A percentile compares a stretch with the other conserved stretches of the same genome.
phyloP scores from a whole-genome alignment of 2,329 filamentous ascomycete species.

The Orbilia javanica region DNA sequence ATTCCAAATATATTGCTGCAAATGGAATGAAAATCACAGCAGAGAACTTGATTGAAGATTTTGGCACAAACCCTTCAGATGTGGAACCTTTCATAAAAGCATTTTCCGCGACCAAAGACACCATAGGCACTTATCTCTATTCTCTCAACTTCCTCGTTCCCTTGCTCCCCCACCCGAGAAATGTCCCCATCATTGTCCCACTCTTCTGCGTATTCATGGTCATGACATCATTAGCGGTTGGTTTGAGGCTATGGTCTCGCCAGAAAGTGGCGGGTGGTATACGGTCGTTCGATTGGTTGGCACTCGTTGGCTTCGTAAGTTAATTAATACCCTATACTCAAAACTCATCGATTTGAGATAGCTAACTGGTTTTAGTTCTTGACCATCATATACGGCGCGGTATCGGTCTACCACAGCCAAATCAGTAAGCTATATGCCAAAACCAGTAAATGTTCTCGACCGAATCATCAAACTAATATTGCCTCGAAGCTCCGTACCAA shows the following conservation, averaged over 20 bases:
- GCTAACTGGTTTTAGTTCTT: constrained; percentile 3
- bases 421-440: constrained; percentile 10
- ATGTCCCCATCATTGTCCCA: background rate
- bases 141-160: background rate
- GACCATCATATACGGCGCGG: constrained; percentile 21
- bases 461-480: background rate
- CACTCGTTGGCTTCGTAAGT: constrained; percentile 32
- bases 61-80: constrained; percentile 31
- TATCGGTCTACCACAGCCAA: constrained; percentile 24
- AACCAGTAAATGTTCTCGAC: too few species aligned
- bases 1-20: background rate
- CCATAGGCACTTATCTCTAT: background rate
- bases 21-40: background rate
- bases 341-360: background rate
- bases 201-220: constrained; percentile 25
- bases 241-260: constrained; percentile 31
- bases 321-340: background rate
- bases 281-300: constrained; percentile 24
- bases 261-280: constrained; percentile 32
- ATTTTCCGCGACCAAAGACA: background rate
- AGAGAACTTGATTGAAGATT: background rate
- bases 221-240: constrained; percentile 19
- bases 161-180: constrained; percentile 13
- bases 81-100: background rate
- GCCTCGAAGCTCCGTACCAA: background rate